Evolutionary conservation across 2,329 filamentous ascomycete species (phyloP).

Genomic region (Nothopassalora personata): DNA sequence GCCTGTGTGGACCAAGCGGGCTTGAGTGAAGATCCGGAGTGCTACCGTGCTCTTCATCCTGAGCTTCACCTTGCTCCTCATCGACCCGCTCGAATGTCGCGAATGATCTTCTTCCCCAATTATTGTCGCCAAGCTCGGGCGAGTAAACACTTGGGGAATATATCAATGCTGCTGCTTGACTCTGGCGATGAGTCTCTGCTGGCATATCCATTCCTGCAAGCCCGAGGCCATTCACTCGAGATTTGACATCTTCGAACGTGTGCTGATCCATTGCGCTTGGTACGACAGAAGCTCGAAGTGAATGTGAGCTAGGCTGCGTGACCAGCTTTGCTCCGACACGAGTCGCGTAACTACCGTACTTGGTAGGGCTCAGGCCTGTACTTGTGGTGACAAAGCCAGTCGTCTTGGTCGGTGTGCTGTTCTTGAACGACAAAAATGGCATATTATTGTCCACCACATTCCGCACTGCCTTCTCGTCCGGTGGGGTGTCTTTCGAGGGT

Average conservation of each 20-base stretch:
- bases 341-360: constrained; percentile 23
- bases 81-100: not conserved
- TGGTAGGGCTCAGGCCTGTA: constrained; percentile 22
- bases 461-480: constrained; percentile 21
- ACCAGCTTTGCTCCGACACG: constrained; percentile 22
- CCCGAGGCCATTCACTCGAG: constrained; percentile 24
- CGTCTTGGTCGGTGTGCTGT: constrained; percentile 12
- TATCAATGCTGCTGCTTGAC: constrained; percentile 5
- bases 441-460: constrained; percentile 4
- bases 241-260: constrained; percentile 27
- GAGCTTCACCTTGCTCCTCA: constrained; percentile 1
- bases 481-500: constrained; percentile 42
- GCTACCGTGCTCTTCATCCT: not conserved
- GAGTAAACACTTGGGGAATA: constrained; percentile 31
- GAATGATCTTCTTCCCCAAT: not conserved
- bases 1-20: not conserved
- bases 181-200: constrained; percentile 19
- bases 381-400: constrained; percentile 17
- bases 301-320: constrained; percentile 28
- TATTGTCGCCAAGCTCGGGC: not conserved
- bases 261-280: constrained; percentile 20
- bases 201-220: constrained; percentile 29
- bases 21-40: not conserved
- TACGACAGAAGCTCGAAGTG: constrained; percentile 25
- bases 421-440: constrained; percentile 4